Base-by-base conservation (phyloP, 768 basidiomycete genomes). In the Suillus paluster region DNA sequence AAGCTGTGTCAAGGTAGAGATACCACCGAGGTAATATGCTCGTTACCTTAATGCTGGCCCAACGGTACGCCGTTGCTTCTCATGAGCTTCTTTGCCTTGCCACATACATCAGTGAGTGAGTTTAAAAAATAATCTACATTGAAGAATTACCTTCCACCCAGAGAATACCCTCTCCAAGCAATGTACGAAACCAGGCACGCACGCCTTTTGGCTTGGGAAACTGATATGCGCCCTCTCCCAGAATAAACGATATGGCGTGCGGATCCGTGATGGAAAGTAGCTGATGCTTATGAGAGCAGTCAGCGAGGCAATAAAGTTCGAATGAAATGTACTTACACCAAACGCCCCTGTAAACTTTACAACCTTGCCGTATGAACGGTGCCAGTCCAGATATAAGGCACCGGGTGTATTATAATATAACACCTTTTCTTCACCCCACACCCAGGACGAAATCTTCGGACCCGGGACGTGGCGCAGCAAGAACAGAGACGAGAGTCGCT, bases 201-300 rank as follows among this genome's bases (percentile, higher is more conserved):
- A 87, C 86, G 25, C 87, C 87, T 53, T 77, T 72, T 10, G 87
- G 84, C 71, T 88, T 88, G 4, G 87, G 87, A 65, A 88, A 88
- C 39, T 73, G 74, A 68, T 87, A 88, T 0, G 81, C 78, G 14
- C 78, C 80, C 66, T 86, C 83, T 33, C 81, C 80, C 2, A 88
- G 73, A 58, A 88, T 85, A 59, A 82, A 85, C 3, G 73, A 72
- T 50, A 88, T 81, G 17, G 87, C 82, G 1, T 78, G 76, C 38
- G 79, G 70, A 68, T 88, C 86, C 1, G 83, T 82, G 39, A 89
- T 78, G 17, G 86, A 87, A 38, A 88, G 69, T 19, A 87, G 73
- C 66, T 83, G 84, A 68, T 84, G 83, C 86, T 88, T 57, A 50
- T 30, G 41, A 56, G n/a, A 39, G 10, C 10, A 46, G 36, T 72